Conservation (phyloP, 352 stramenopile genomes). For the Phytopythium boreale region DNA sequence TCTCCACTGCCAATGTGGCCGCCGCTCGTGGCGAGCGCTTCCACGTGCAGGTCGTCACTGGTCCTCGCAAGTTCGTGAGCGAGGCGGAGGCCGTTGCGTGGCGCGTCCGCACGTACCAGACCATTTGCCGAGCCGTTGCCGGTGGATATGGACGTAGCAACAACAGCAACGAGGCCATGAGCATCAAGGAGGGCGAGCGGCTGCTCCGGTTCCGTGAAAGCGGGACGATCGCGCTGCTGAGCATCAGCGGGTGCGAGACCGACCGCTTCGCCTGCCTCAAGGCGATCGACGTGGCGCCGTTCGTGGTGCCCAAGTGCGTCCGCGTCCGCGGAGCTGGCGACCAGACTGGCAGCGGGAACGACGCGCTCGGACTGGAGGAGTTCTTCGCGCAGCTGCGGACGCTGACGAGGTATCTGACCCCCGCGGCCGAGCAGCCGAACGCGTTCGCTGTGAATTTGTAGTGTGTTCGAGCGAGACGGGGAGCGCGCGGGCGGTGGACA, state of each 20-base stretch:
- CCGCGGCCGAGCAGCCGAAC: conserved; percentile 23
- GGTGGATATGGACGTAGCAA: conserved; percentile 11
- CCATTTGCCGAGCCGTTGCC: conserved; percentile 28
- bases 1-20: conserved; percentile 19
- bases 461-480: no score
- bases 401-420: conserved; percentile 40
- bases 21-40: conserved; percentile 5
- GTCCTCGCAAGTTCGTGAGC: conserved; percentile 37
- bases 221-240: conserved; percentile 43
- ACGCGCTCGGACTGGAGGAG: conserved; percentile 37
- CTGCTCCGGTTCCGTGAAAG: conserved; percentile 24
- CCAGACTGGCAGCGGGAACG: background rate
- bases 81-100: conserved; percentile 31
- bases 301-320: conserved; percentile 46
- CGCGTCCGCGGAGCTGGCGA: conserved; percentile 17
- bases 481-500: background rate
- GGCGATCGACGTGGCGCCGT: conserved; percentile 26
- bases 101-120: conserved; percentile 42
- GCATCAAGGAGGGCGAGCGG: conserved; percentile 6
- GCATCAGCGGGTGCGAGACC: conserved; percentile 23
- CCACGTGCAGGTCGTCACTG: conserved; percentile 37
- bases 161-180: background rate
- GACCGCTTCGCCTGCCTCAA: conserved; percentile 32
- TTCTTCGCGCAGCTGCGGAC: conserved; percentile 65
- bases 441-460: conserved; percentile 34